Conservation (phyloP, 176 grass and related monocot genomes). For the Eleusine coracana region DNA sequence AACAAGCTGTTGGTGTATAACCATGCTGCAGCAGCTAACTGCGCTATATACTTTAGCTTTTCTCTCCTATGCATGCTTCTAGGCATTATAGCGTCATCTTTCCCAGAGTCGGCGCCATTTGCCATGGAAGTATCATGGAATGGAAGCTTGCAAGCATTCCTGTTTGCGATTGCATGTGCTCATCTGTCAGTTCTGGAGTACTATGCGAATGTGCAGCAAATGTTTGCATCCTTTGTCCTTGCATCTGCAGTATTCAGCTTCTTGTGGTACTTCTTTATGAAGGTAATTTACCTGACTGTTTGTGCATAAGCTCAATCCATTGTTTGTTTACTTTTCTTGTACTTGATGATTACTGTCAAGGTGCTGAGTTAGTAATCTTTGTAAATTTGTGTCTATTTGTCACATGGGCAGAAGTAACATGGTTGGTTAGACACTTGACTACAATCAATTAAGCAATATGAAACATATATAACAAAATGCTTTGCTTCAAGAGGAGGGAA, state of each 20-base stretch:
- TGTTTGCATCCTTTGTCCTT: not conserved
- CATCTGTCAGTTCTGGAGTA: not conserved
- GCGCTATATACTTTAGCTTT: not conserved
- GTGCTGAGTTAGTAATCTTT: no score
- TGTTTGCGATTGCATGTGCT: not conserved
- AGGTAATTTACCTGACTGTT: not conserved
- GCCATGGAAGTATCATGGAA: not conserved
- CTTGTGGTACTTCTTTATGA: not conserved
- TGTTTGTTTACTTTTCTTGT: no score
- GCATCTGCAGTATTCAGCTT: not conserved
- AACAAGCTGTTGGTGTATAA: not conserved
- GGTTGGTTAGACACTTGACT: no score
- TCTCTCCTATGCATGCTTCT: not conserved
- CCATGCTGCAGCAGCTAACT: not conserved
- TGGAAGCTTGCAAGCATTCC: not conserved
- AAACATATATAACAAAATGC: not conserved
- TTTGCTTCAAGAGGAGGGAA: not conserved
- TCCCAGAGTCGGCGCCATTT: not conserved
- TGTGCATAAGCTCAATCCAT: not conserved
- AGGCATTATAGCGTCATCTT: not conserved
- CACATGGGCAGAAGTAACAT: no score
- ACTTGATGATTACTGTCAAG: no score
- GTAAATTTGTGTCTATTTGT: no score
- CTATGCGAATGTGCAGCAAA: not conserved
- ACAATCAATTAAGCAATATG: no score